These are phyloP conservation scores for Tetrapisispora nanseiensis DNA, from an alignment of 805 yeast species.

Conservation along the genomic window DNA sequence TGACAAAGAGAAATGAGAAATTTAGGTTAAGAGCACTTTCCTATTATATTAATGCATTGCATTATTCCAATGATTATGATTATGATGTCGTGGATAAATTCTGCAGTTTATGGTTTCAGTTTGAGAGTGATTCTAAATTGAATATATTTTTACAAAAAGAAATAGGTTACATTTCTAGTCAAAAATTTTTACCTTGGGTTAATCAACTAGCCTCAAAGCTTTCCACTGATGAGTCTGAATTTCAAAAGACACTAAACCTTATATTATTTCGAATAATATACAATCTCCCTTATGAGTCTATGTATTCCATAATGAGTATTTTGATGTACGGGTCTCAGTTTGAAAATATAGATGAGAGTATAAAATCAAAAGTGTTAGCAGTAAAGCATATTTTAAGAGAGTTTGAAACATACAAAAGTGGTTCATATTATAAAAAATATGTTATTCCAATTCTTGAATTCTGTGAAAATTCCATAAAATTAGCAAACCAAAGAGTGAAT, in stretches of 20 bases:
- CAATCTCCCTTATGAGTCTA: slow-evolving; percentile 63
- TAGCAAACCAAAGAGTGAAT: slow-evolving; percentile 38
- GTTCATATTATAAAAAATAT: slow-evolving; percentile 21
- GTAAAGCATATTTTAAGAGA: slow-evolving; percentile 41
- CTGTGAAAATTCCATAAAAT: slow-evolving; percentile 39
- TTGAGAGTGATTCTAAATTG: slow-evolving; percentile 36
- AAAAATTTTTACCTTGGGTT: slow-evolving; percentile 68
- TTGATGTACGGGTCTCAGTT: slow-evolving; percentile 34
- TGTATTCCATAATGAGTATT: slow-evolving; percentile 54
- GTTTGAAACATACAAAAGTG: slow-evolving; percentile 25
- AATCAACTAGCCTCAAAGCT: slow-evolving; percentile 72
- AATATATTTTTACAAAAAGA: slow-evolving; percentile 34
- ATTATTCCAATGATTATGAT: slow-evolving; percentile 34
- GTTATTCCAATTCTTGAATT: slow-evolving; percentile 40
- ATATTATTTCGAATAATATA: slow-evolving; percentile 39
- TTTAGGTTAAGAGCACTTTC: slow-evolving; percentile 47
- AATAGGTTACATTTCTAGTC: slow-evolving; percentile 40
- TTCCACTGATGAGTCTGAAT: slow-evolving; percentile 36
- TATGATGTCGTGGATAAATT: slow-evolving; percentile 62
- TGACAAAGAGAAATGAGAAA: slow-evolving; percentile 31
- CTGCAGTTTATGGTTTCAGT: slow-evolving; percentile 75
- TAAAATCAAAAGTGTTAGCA: slow-evolving; percentile 40
- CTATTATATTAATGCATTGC: slow-evolving; percentile 49
- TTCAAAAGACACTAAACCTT: slow-evolving; percentile 45
- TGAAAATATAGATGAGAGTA: slow-evolving; percentile 29